phyloP scores from a whole-genome alignment of 768 basidiomycete species.

The Auricularia auricula-judae region DNA sequence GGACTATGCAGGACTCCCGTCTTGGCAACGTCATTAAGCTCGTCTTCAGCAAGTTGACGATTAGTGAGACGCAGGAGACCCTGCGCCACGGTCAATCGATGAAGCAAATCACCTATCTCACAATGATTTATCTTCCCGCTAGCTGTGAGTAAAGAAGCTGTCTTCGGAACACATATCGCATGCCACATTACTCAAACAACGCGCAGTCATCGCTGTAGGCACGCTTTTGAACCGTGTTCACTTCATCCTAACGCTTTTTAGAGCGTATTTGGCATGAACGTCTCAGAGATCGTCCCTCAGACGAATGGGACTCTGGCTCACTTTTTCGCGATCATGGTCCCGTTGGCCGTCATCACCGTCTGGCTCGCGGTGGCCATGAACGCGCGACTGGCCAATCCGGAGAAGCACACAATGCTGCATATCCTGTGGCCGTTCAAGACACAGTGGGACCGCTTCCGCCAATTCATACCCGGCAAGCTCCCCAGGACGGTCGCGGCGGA shows the following conservation, averaged over 20 bases:
- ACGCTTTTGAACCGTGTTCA: background rate
- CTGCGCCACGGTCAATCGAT: slow-evolving; percentile 31
- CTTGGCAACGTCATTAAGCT: slow-evolving; percentile 8
- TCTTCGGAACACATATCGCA: background rate
- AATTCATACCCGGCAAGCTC: no score
- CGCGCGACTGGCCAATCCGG: no score
- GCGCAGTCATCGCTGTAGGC: background rate
- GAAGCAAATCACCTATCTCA: slow-evolving; percentile 35
- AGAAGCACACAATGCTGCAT: no score
- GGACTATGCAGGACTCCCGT: slow-evolving; percentile 6
- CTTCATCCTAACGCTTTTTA: slow-evolving; percentile 23
- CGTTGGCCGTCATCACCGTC: slow-evolving; percentile 36
- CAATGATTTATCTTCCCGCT: slow-evolving; percentile 54
- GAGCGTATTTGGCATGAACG: slow-evolving; percentile 49
- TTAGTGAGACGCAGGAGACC: slow-evolving; percentile 18
- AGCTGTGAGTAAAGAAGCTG: slow-evolving; percentile 12
- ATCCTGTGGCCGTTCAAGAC: no score
- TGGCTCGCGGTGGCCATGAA: slow-evolving; percentile 34
- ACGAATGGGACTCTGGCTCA: slow-evolving; percentile 22
- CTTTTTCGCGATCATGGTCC: slow-evolving; percentile 30
- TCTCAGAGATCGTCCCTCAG: slow-evolving; percentile 28
- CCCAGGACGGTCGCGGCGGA: no score
- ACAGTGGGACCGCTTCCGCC: no score
- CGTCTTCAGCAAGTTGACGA: background rate
- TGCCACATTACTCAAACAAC: background rate